These are phyloP conservation scores for Harrya chromipes DNA, from an alignment of 768 basidiomycete species.

Conservation along the genomic window DNA sequence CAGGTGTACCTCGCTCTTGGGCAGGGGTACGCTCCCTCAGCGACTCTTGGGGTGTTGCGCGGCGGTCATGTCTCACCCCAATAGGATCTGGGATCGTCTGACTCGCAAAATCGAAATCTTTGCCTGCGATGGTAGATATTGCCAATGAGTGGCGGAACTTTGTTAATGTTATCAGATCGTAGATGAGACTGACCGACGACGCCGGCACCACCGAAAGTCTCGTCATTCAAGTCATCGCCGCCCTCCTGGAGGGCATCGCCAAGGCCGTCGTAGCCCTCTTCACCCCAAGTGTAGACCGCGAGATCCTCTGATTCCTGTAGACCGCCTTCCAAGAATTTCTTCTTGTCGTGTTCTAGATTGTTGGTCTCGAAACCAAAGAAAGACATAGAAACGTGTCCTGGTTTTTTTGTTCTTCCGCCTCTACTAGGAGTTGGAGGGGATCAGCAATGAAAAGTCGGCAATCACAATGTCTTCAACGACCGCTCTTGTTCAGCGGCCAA, in stretches of 20 bases:
- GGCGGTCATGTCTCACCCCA: constrained; percentile 13
- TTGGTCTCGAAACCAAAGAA: constrained; percentile 76
- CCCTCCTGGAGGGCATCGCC: constrained; percentile 86
- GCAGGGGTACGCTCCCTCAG: constrained; percentile 28
- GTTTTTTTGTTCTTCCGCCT: constrained; percentile 17
- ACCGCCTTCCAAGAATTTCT: constrained; percentile 47
- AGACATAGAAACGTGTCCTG: constrained; percentile 48
- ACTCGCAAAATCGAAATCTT: constrained; percentile 86
- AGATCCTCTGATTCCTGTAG: constrained; percentile 71
- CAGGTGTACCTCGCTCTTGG: constrained; percentile 21
- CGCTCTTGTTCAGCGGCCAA: constrained; percentile 1
- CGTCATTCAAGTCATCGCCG: constrained; percentile 92
- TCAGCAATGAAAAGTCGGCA: constrained; percentile 11
- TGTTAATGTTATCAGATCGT: constrained; percentile 16
- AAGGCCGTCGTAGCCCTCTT: constrained; percentile 85
- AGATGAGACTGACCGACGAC: constrained; percentile 62
- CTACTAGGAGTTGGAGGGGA: constrained; percentile 13
- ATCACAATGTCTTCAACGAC: constrained; percentile 13
- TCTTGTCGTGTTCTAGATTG: constrained; percentile 63
- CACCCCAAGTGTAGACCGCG: constrained; percentile 91
- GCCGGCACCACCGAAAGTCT: constrained; percentile 82
- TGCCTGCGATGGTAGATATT: constrained; percentile 47
- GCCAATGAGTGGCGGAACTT: not conserved
- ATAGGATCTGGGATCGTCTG: constrained; percentile 33
- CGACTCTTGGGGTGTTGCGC: constrained; percentile 20